Percentiles rank a stretch among this genome's conserved stretches.
Conservation (phyloP, 2,329 filamentous ascomycete genomes). For the Simplicillium sp. region DNA sequence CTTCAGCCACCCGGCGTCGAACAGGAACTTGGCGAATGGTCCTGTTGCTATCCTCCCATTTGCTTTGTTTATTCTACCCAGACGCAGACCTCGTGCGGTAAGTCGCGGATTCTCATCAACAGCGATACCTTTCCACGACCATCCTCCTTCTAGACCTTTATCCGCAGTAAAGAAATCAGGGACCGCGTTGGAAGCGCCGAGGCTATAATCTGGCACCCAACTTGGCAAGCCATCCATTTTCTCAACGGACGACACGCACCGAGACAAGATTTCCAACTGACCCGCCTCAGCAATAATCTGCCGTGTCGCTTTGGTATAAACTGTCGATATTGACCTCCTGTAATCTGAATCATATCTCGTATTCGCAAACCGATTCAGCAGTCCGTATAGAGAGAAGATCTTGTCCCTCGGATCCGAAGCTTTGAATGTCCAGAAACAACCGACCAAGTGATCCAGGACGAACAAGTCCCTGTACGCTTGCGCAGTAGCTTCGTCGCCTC, state of each 20-base stretch:
- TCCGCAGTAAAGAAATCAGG: slow-evolving; percentile 12
- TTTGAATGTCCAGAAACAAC: slow-evolving; percentile 14
- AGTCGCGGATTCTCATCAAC: slow-evolving; percentile 2
- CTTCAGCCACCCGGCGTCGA: slow-evolving; percentile 12
- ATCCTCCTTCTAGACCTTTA: slow-evolving; percentile 9
- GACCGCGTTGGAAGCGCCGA: slow-evolving; percentile 11
- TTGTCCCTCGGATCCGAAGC: slow-evolving; percentile 16
- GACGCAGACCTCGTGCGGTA: slow-evolving; percentile 4
- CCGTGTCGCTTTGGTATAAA: slow-evolving; percentile 12
- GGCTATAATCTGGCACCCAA: slow-evolving; percentile 15
- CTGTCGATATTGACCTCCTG: slow-evolving; percentile 8
- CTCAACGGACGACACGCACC: slow-evolving; percentile 7
- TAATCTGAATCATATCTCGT: slow-evolving; percentile 12
- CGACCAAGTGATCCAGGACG: slow-evolving; percentile 8
- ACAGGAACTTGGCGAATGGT: slow-evolving; percentile 11
- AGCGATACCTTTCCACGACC: not conserved
- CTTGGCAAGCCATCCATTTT: slow-evolving; percentile 8
- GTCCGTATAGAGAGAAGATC: slow-evolving; percentile 13
- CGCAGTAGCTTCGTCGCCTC: slow-evolving; percentile 1
- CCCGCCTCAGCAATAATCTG: slow-evolving; percentile 11
- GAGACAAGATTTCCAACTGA: slow-evolving; percentile 9
- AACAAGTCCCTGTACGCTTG: slow-evolving; percentile 8
- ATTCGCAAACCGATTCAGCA: slow-evolving; percentile 12
- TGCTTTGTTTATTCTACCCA: slow-evolving; percentile 9
- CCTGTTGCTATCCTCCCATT: slow-evolving; percentile 8